Base-by-base conservation (phyloP, 1,284 basidiomycete genomes). In the Ustilago nuda region DNA sequence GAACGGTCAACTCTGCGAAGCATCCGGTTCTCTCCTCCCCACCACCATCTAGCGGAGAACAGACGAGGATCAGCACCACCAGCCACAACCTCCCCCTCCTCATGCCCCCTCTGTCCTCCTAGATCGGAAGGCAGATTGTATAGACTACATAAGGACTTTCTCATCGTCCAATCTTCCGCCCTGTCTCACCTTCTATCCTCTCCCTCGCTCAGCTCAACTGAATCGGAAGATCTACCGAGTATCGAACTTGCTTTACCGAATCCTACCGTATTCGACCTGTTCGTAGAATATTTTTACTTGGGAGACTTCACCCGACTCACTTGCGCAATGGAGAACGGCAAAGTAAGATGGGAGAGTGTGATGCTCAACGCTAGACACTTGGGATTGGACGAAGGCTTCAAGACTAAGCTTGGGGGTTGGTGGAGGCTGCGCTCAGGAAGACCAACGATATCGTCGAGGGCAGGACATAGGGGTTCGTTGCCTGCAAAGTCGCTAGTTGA, bases 251-350 rank as follows among this genome's bases (percentile, higher is more conserved):
- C 52, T 3, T 37, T 66, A 12, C 65, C 65, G 13, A 58, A 66
- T 36, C 52, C 65, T 3, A 6, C 58, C 6, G 61, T 56, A 51
- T 71, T 71, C 37, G 30, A 15, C 2, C 30, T 35, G 9, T 50
- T 71, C 15, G 37, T 71, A 19, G 58, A 71, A 27, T 71, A 66
- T 43, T 56, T 71, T 13, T 65, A 71, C 53, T 52, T 56, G 51
- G 68, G 68, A 8, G 55, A 66, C 30, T 71, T 71, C 27, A 48
- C 19, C 37, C 30, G 7, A 6, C 55, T 71, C 15, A 35, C 62
- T 17, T 12, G 37, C 1, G 56, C 58, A 2, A 71, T 71, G 68
- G 58, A 71, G n/a, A 37, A 33, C 0, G 63, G 59, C 23, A 32
- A 15, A 2, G 58, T 58, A 1, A 35, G 63, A 6, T 71, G 68